A percentile compares a stretch with the other conserved stretches of the same genome.
These are phyloP conservation scores for Hypericum perforatum DNA, from an alignment of 345 rosid genomes.

Conservation along the genomic window DNA sequence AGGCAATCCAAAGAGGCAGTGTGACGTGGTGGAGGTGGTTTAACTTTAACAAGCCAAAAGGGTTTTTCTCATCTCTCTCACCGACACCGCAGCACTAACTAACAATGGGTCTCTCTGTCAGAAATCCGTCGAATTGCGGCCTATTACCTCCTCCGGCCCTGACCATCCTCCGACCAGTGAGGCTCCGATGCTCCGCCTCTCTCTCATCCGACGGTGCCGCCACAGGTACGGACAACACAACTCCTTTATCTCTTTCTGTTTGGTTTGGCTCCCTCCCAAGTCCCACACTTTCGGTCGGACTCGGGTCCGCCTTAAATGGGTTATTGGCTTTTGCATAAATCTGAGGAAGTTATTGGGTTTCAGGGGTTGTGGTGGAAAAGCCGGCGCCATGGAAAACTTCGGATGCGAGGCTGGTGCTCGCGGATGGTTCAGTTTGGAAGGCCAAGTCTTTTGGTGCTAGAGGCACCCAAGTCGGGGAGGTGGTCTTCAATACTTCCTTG, in stretches of 20 bases:
- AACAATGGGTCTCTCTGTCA: not conserved
- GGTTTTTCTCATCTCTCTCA: too few species aligned
- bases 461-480: conserved; percentile 91
- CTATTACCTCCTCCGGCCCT: not conserved
- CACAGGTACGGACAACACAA: conserved; percentile 29
- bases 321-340: not conserved
- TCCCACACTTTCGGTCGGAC: not conserved
- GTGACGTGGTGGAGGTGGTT: too few species aligned
- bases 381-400: conserved; percentile 69
- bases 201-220: conserved; percentile 31
- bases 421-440: conserved; percentile 88
- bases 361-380: conserved; percentile 53
- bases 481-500: conserved; percentile 90
- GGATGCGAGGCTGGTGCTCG: conserved; percentile 82
- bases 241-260: not conserved
- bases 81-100: not conserved
- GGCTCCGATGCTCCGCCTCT: conserved; percentile 44
- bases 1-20: too few species aligned
- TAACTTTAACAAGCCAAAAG: too few species aligned
- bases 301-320: not conserved
- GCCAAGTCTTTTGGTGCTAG: conserved; percentile 95
- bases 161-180: not conserved
- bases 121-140: not conserved
- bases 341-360: not conserved
- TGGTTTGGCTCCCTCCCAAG: not conserved